These are phyloP conservation scores for Euphorbia celastroides DNA, from an alignment of 441 rosid genomes.

Conservation along the genomic window DNA sequence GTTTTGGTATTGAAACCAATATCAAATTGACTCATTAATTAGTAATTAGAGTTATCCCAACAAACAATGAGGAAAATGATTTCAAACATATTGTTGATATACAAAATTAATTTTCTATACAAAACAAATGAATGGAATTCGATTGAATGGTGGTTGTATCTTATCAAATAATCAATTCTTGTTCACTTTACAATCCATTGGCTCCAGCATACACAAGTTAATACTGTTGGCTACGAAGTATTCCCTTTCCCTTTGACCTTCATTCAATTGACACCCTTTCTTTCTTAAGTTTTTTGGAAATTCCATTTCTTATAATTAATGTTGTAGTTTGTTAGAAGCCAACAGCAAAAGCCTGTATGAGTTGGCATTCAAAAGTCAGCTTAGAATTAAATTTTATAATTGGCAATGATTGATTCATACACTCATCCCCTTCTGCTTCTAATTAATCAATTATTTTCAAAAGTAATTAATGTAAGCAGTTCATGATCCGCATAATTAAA, in stretches of 20 bases:
- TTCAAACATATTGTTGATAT: too few relatives aligned
- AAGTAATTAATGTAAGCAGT: background rate
- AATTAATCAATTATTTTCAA: background rate
- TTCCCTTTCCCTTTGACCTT: background rate
- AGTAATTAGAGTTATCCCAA: too few relatives aligned
- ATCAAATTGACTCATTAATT: too few relatives aligned
- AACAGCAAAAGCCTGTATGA: constrained; percentile 1
- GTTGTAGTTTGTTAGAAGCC: background rate
- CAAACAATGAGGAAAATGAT: too few relatives aligned
- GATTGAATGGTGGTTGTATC: too few relatives aligned
- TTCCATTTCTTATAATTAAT: background rate
- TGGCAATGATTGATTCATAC: background rate
- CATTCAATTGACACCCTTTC: background rate
- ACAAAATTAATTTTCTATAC: too few relatives aligned
- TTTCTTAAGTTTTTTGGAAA: background rate
- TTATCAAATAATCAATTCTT: background rate
- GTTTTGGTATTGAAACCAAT: too few relatives aligned
- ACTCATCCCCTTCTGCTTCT: background rate
- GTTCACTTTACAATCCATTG: background rate
- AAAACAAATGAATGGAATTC: too few relatives aligned
- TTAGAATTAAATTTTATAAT: background rate
- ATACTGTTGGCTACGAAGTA: background rate
- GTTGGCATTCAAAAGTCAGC: constrained; percentile 17
- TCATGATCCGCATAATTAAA: background rate
- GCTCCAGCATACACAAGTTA: background rate